Base-by-base conservation (phyloP, 2,329 filamentous ascomycete genomes). In the Madurella fahalii region DNA sequence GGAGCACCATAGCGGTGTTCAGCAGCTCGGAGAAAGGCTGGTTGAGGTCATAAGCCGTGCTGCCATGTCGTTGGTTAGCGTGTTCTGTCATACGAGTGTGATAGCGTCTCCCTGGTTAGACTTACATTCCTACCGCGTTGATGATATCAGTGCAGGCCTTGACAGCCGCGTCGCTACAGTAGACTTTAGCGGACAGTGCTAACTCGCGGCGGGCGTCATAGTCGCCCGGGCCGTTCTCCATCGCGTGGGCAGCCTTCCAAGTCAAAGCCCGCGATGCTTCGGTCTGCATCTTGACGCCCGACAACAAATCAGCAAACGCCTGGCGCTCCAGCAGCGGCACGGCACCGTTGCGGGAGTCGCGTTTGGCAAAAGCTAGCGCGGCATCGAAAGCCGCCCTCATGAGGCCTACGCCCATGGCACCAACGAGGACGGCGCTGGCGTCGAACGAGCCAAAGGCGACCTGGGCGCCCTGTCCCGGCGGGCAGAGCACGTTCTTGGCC, bases 301-400 rank as follows among this genome's bases (percentile, higher is more conserved):
- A 77, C 41, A 83, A 61, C 25, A 80, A 57, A 59, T 83, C 78
- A 1, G 76, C 76, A 1, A 63, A 56, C 9, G 61, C 56, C 60
- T 82, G 79, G 15, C 74, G 70, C 54, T 76, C 66, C 7, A 81
- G 63, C 40, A 82, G 68, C 0, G 71, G 67, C 30, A 72, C 68
- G 1, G 66, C 71, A 2, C 78, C 78, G 15, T 76, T 69, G 1
- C 79, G 68, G 2, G 65, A 60, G n/a, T 82, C 73, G 0, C 50
- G 50, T 59, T 77, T 79, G 2, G 77, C 76, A 57, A 81, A 83
- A 1, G 61, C 59, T 1, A 83, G 65, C 1, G 77, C 78, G 0
- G 72, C 72, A 13, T 81, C 78, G 58, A 82, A 83, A 0, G 74
- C 72, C 0, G 75, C 72, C 0, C 79, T 72, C 77, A 80, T 79